Evolutionary conservation across 768 basidiomycete species (phyloP), one percentile per base, ranked within the genome.

Genomic region (Russula ochroleuca): DNA sequence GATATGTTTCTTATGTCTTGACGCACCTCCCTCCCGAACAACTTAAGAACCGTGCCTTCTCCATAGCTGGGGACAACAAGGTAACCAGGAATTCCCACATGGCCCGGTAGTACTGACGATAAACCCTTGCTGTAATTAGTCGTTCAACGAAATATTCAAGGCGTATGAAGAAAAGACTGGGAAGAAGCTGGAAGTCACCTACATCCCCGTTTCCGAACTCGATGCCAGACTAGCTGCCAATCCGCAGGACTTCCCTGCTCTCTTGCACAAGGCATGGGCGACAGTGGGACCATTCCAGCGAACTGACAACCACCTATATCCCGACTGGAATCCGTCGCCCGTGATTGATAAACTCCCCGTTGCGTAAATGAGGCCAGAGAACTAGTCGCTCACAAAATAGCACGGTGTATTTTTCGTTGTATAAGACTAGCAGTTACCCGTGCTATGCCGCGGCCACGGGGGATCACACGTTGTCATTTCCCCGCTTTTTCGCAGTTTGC

Each of bases 291-390:
- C 41, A 43, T 43, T 43, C 41, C 41, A 43, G 41, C 19, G 8
- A n/a, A 43, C 41, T 43, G 41, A 66, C 59, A 69, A 67, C n/a
- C 37, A 62, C 15, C 40, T 61, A 15, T 70, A 54, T 35, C 69
- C 70, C 19, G 17, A 43, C 19, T 43, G 41, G 41, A n/a, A 43
- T 43, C 41, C 41, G 19, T 43, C 41, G 17, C 19, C 19, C 41
- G 19, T 43, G 41, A n/a, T 43, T 43, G 41, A 43, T n/a, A 8
- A 43, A 14, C 3, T 51, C 33, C 55, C 49, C 6, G 19, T 43
- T 43, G 41, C 41, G 19, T 43, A 43, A 43, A n/a, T 9, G 41
- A 10, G 19, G 8, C 41, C 51, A 41, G n/a, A 51, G 47, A 17
- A 49, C 10, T 35, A 10, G 35, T 35, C 35, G 28, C 5, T 28